Conservation (phyloP, 2,329 filamentous ascomycete species). For the Fusarium luffae region DNA sequence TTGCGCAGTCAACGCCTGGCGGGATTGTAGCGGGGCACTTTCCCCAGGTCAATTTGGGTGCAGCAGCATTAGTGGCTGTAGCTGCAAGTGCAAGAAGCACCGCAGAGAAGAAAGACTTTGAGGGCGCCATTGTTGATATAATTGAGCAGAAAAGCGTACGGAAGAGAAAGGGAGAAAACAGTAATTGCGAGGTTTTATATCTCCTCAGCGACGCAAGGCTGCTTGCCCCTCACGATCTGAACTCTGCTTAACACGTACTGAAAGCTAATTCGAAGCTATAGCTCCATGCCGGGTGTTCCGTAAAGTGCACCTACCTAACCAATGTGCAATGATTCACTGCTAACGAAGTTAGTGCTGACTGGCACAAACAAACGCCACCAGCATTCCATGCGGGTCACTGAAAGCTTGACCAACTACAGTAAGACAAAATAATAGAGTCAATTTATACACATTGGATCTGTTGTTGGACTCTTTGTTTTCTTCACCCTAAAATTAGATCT, state of each 20-base stretch:
- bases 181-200: slow-evolving; percentile 9
- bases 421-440: background rate
- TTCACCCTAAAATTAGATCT: background rate
- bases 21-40: slow-evolving; percentile 16
- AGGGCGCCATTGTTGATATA: background rate
- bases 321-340: background rate
- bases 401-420: background rate
- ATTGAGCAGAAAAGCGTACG: background rate
- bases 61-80: background rate
- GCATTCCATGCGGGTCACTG: background rate
- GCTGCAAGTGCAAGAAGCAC: slow-evolving; percentile 3
- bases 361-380: slow-evolving; percentile 11
- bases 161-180: background rate
- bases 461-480: background rate
- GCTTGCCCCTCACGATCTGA: background rate
- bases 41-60: slow-evolving; percentile 14
- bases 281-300: slow-evolving; percentile 14
- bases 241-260: background rate
- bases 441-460: background rate
- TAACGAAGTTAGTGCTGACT: slow-evolving; percentile 22
- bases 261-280: slow-evolving; percentile 15
- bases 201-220: background rate
- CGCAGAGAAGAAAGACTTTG: background rate
- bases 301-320: too few relatives aligned
- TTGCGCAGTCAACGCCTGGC: slow-evolving; percentile 34